Evolutionary conservation across 2,329 filamentous ascomycete species (phyloP), one percentile per base, ranked within the genome.

Genomic region (Colletotrichum sp.): DNA sequence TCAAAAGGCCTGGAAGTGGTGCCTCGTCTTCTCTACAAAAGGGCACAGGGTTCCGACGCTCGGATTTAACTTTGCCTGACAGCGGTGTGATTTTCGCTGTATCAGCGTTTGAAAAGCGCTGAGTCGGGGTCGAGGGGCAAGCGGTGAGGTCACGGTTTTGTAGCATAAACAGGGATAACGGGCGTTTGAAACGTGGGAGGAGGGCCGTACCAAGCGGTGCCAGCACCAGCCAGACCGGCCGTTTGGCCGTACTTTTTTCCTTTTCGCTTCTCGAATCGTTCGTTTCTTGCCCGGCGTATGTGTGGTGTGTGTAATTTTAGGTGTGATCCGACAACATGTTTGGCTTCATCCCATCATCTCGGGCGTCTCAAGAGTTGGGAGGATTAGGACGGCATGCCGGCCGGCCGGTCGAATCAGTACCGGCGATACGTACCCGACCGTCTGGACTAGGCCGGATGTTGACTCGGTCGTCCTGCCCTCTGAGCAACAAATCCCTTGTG

Each of bases 331-430:
- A 70, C 57, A 34, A 55, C n/a, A 44, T 52, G 68, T 70, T 62
- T 70, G 68, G 68, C 68, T 63, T 70, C 68, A 52, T 70, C 68
- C 36, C 57, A 63, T 49, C 57, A 63, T 52, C 36, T 52, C 68
- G 36, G 68, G 68, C 68, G 68, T 70, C 68, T 62, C 68, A 70
- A 69, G n/a, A 52, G 13, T 63, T 70, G 57, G 15, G 57, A 70
- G 39, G 28, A 62, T 39, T 32, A 44, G 34, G 68, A 52, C 32
- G 57, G 68, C 68, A 34, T 52, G 57, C 68, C 34, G 24, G 59
- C 55, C 28, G 32, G 67, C 26, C 18, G 57, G 63, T 32, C 68
- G 26, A 64, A 44, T 64, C 44, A 24, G 16, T 44, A 28, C 44
- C 44, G 44, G 44, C n/a, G 68, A 26, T 57, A 57, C 65, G 64